Evolutionary conservation across 441 rosid genomes (phyloP), one percentile per base, ranked within the genome.

Genomic region (Pelargonium fulgidum): DNA sequence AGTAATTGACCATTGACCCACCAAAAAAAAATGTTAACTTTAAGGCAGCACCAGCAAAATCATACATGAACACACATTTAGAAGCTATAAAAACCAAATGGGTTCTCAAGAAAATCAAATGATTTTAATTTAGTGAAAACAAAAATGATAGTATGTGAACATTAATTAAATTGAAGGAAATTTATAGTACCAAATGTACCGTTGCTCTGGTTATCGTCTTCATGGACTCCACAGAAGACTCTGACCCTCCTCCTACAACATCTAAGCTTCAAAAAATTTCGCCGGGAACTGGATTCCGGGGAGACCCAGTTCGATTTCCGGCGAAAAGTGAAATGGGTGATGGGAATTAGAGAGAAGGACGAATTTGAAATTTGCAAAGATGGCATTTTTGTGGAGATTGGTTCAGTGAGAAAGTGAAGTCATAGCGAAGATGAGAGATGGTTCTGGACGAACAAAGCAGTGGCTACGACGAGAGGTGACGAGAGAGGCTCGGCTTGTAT

Each of bases 201-300:
- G 74, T 84, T 87, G 67, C 81, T 79, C 71, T 79, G 85, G 39
- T 44, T 41, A 77, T 81, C 92, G 42, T 79, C 89, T 10, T 87
- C 83, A 64, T 72, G 82, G 65, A 79, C 72, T 14, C 86, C 81
- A 67, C 91, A 91, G 61, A 44, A 65, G 69, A 87, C 79, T 72
- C 75, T 76, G 72, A 79, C 62, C 67, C 79, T 78, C 52, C 73
- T 71, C 45, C 69, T 56, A 36, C 68, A 76, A 67, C 72, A 73
- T 54, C 69, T 62, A 56, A 80, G 77, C 76, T 71, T 75, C 66
- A 77, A 45, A 45, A 6, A 3, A n/a, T 19, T 14, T 14, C 8
- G 16, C 61, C 22, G 22, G 20, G 61, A 54, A 16, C 61, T 54
- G 22, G 61, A 50, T 50, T 50, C 58, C 19, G 58, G 16, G 6